Base-by-base conservation (phyloP, 1,139 yeast genomes). In the Protomyces gravidus region DNA sequence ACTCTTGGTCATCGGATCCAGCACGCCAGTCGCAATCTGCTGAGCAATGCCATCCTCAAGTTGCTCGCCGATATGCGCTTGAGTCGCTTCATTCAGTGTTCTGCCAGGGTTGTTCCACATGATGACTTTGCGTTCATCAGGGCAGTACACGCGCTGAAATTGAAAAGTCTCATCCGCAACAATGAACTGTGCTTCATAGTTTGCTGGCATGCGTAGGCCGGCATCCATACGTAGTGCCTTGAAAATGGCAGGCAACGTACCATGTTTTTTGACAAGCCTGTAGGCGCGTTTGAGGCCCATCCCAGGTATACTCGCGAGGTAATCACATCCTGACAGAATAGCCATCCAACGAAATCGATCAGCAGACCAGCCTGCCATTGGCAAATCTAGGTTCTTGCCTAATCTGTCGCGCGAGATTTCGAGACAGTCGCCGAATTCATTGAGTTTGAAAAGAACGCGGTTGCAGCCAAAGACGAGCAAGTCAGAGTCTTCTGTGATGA, bases 401-500 rank as follows among this genome's bases (percentile, higher is more conserved):
- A 73, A 67, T 21, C 67, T 66, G 2, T 76, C 78, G 27, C 86
- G 74, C 58, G 78, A 73, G 17, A 90, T 82, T 66, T 84, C 90
- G 32, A 87, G 76, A 67, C 94, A 86, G 39, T 80, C 81, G 1
- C 95, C 96, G 62, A 75, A 78, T 64, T 88, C 92, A 65, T 84
- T 84, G 65, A 92, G 74, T 70, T 94, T 94, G 5, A 97, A 89
- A 56, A 92, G 78, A 45, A 94, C 76, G 48, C 76, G 75, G 36
- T 77, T 72, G 61, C 96, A 89, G 0, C 99, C 99, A 75, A 92
- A 94, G 1, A 94, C 80, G 46, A 94, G 75, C 65, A 94, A 76
- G 73, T 94, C 99, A 0, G 97, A 89, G 69, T 94, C 99, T 69
- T 94, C 99, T 42, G 96, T 85, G 9, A 94, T 77, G 6, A 94